Percentiles rank a stretch among this genome's conserved stretches.
Evolutionary conservation across 352 stramenopile species (phyloP).

Genomic region (Thraustochytrium striatum): DNA sequence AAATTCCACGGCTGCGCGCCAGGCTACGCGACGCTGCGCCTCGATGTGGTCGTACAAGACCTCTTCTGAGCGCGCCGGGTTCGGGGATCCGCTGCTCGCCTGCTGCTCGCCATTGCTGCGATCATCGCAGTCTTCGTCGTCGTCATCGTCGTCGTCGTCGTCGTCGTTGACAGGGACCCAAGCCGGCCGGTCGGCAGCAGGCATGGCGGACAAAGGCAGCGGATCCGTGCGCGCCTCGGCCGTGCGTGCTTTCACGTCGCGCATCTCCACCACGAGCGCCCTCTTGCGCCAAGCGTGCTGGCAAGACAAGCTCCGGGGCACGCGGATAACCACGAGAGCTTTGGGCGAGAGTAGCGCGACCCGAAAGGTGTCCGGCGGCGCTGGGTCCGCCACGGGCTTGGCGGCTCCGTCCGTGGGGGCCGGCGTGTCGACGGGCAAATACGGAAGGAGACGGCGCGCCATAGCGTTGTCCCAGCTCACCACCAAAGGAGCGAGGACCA

Average conservation of each 20-base stretch:
- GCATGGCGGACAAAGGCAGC: not conserved
- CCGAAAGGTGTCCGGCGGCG: not conserved
- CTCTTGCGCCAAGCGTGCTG: not conserved
- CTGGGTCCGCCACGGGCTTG: not conserved
- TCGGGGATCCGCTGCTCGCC: not conserved
- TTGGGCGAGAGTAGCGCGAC: not conserved
- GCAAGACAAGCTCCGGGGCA: not conserved
- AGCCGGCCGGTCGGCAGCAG: not conserved
- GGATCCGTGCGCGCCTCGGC: not conserved
- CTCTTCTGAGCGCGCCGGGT: not conserved
- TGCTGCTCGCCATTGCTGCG: too few species aligned
- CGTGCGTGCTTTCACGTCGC: slow-evolving; percentile 1
- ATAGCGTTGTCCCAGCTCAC: slow-evolving; percentile 41
- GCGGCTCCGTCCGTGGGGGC: not conserved
- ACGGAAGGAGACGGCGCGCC: not conserved
- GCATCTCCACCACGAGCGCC: slow-evolving; percentile 26
- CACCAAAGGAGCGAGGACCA: not conserved
- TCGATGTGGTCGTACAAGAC: slow-evolving; percentile 24
- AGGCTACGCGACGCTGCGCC: not conserved
- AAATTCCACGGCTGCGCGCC: slow-evolving; percentile 27
- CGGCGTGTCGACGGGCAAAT: not conserved
- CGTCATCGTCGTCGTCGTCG: too few species aligned
- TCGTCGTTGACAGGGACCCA: too few species aligned
- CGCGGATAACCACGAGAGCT: not conserved
- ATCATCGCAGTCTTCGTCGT: too few species aligned